These are phyloP conservation scores for Nannochloropsis salina DNA, from an alignment of 108 stramenopile species.

Conservation along the genomic window DNA sequence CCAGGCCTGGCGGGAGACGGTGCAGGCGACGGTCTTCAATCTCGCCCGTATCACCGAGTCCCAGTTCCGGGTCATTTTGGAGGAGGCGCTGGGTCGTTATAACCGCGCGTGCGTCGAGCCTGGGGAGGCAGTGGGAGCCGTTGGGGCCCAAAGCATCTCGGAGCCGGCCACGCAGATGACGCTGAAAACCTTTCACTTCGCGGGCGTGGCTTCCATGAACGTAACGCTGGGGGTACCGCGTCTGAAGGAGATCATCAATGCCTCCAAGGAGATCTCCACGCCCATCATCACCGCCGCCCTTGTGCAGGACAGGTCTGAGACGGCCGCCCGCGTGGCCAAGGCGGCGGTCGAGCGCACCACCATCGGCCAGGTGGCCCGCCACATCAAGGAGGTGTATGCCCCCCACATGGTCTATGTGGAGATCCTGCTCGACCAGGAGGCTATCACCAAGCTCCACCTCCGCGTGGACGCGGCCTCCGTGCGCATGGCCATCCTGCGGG, in stretches of 20 bases:
- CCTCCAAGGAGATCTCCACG: constrained; percentile 92
- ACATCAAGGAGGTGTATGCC: constrained; percentile 91
- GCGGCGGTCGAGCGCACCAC: constrained; percentile 95
- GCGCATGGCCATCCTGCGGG: background rate
- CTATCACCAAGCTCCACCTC: constrained; percentile 81
- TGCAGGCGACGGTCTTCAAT: constrained; percentile 21
- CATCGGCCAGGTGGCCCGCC: constrained; percentile 74
- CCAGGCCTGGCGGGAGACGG: background rate
- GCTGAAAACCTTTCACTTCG: constrained; percentile 90
- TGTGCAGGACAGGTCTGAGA: constrained; percentile 67
- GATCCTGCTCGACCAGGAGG: constrained; percentile 80
- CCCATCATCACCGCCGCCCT: constrained; percentile 95
- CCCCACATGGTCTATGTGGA: constrained; percentile 64
- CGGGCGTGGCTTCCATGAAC: constrained; percentile 98
- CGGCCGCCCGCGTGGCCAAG: constrained; percentile 81
- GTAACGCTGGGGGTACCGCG: constrained; percentile 98
- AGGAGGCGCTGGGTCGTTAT: constrained; percentile 69
- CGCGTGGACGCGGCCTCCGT: constrained; percentile 69
- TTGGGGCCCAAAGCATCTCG: constrained; percentile 90
- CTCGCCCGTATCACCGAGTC: constrained; percentile 59
- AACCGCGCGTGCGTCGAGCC: constrained; percentile 73
- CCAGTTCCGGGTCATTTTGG: constrained; percentile 66
- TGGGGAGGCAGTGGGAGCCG: constrained; percentile 85
- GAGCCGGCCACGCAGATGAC: constrained; percentile 85
- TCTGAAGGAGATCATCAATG: constrained; percentile 98